Evolutionary conservation across 805 yeast species (phyloP), one percentile per base, ranked within the genome.

Genomic region (Wickerhamomyces sydowiorum): DNA sequence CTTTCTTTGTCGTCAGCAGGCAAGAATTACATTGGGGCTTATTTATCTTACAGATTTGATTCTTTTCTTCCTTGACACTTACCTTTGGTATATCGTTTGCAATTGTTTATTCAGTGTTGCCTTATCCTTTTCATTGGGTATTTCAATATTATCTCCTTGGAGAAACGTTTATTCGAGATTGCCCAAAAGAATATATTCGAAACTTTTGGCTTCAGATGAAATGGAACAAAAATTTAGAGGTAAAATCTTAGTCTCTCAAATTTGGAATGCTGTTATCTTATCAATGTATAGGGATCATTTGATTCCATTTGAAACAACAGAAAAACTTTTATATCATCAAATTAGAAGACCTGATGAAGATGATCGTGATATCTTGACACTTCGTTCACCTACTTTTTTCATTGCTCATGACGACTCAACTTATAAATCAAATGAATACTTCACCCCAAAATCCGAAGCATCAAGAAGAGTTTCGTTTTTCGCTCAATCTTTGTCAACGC

Each of bases 131-230:
- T 76, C 81, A n/a, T 68, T 82, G 49, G 96, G 96, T 1, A 80
- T 85, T 7, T 85, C 95, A 1, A 78, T 86, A 6, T 78, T 90
- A 80, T 83, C 95, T 2, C 96, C 96, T 0, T 86, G 95, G 95
- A 76, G 86, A 56, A 86, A 85, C 53, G 76, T 83, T 23, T 86
- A 80, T 57, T 74, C 87, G 4, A 66, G 89, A 38, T 64, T 88
- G 18, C 95, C 96, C 0, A 79, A 81, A 52, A 70, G 96, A 52
- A 83, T 87, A 3, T 75, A 75, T 50, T 76, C 91, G 10, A 86
- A 87, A 51, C 67, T 88, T 5, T 60, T 88, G 51, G 60, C 61
- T 0, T 49, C 56, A 4, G 33, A 48, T 23, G 56, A 68, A 21
- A 76, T 80, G 46, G 62, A 64, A 45, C 49, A 62, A 41, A 53